These are phyloP conservation scores for Myxozyma geophila DNA, from an alignment of 805 yeast species.

Conservation along the genomic window DNA sequence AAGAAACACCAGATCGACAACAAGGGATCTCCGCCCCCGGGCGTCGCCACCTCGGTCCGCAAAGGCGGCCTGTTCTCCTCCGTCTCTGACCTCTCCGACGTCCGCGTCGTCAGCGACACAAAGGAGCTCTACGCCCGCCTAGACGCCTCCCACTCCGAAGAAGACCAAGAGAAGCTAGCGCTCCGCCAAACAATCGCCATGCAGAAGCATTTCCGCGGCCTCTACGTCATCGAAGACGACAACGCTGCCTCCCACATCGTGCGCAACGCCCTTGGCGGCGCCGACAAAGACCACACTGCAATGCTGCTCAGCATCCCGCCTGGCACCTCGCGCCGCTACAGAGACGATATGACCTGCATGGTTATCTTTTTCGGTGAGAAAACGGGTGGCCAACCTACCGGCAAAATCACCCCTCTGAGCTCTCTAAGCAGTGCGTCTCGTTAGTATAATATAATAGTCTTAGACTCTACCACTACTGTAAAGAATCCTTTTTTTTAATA, in stretches of 20 bases:
- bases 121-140: constrained; percentile 23
- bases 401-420: constrained; percentile 13
- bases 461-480: too few species aligned
- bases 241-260: constrained; percentile 93
- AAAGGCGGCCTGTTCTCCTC: constrained; percentile 28
- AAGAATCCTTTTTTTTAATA: too few species aligned
- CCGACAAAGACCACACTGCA: constrained; percentile 82
- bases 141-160: constrained; percentile 8
- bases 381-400: constrained; percentile 12
- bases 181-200: constrained; percentile 9
- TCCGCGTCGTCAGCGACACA: constrained; percentile 18
- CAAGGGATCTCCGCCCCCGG: constrained; percentile 61
- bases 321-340: constrained; percentile 85
- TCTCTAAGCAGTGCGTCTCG: too few species aligned
- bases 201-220: constrained; percentile 27
- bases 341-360: constrained; percentile 95
- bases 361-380: constrained; percentile 84
- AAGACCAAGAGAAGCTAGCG: background rate
- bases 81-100: constrained; percentile 23
- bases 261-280: constrained; percentile 91
- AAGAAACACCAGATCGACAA: constrained; percentile 67
- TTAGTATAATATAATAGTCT: too few species aligned
- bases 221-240: constrained; percentile 64
- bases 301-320: constrained; percentile 89
- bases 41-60: constrained; percentile 17